These are phyloP conservation scores for Cryptococcus hybrid DNA, from an alignment of 1,284 basidiomycete species.

Conservation along the genomic window DNA sequence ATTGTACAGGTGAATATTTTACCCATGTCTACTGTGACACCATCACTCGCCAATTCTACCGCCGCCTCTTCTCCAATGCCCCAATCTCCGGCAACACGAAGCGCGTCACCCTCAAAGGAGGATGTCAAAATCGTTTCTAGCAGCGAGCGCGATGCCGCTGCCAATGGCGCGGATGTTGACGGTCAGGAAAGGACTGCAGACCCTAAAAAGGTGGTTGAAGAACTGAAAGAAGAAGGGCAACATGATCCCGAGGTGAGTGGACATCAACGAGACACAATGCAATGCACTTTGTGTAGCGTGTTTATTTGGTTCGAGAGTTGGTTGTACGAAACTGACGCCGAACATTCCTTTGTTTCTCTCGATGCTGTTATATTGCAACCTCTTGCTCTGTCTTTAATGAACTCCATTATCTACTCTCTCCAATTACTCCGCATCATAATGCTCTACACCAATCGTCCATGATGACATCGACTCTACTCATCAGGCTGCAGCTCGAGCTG, in stretches of 20 bases:
- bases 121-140: conserved; percentile 1
- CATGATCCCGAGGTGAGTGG: conserved; percentile 42
- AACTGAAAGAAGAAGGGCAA: conserved; percentile 16
- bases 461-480: conserved; percentile 2
- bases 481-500: conserved; percentile 35
- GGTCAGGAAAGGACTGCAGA: conserved; percentile 5
- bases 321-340: conserved; percentile 3
- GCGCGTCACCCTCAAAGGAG: conserved; percentile 10
- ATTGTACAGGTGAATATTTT: neutral
- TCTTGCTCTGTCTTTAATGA: conserved; percentile 1
- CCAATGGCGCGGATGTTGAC: neutral
- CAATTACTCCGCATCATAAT: neutral
- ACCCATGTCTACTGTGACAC: conserved; percentile 6
- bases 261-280: neutral
- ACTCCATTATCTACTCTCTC: neutral
- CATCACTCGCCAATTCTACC: conserved; percentile 19
- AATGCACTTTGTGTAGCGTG: neutral
- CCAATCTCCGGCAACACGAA: conserved; percentile 22
- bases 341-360: conserved; percentile 18
- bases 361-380: neutral
- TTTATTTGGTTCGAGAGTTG: conserved; percentile 2
- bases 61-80: conserved; percentile 38
- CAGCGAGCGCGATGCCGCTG: conserved; percentile 1
- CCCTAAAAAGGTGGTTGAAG: conserved; percentile 15
- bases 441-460: neutral